These are phyloP conservation scores for Rostrohypoxylon terebratum DNA, from an alignment of 495 filamentous ascomycete species.

Conservation along the genomic window DNA sequence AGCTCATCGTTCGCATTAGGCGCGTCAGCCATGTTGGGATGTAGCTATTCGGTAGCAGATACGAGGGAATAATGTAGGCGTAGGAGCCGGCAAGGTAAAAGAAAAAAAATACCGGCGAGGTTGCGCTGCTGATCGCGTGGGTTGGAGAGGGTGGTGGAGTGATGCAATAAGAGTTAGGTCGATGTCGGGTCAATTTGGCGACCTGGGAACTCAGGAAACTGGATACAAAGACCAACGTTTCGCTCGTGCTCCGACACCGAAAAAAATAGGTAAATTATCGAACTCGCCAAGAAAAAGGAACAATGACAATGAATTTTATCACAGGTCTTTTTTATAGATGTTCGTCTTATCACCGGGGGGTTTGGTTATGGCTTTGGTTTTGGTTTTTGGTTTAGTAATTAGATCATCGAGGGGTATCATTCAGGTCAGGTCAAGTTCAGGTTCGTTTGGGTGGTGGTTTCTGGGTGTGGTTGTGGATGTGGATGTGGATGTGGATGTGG, in stretches of 20 bases:
- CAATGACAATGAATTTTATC: constrained; percentile 1
- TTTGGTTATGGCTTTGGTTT: neutral
- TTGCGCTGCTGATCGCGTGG: constrained; percentile 45
- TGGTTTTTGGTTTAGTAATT: constrained; percentile 27
- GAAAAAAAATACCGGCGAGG: constrained; percentile 21
- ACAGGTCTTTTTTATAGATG: constrained; percentile 25
- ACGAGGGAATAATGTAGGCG: constrained; percentile 4
- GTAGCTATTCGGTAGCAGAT: constrained; percentile 28
- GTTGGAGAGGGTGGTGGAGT: constrained; percentile 39
- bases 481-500: constrained; percentile 11
- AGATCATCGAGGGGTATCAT: constrained; percentile 46
- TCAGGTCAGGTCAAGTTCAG: neutral
- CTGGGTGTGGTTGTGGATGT: constrained; percentile 15
- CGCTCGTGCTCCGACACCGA: constrained; percentile 33
- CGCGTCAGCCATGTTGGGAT: constrained; percentile 66
- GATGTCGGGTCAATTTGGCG: constrained; percentile 46
- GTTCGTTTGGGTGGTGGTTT: constrained; percentile 14
- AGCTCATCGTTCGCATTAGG: constrained; percentile 86
- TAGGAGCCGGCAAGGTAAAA: constrained; percentile 26
- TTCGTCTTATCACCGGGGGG: constrained; percentile 13
- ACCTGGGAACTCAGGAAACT: constrained; percentile 7
- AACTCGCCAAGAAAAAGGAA: constrained; percentile 8
- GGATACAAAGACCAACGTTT: constrained; percentile 37
- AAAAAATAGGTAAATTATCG: constrained; percentile 12
- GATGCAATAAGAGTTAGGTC: constrained; percentile 46